A percentile compares a stretch with the other conserved stretches of the same genome.
phyloP scores from a whole-genome alignment of 768 basidiomycete species.

The Boletus rubescentipes region DNA sequence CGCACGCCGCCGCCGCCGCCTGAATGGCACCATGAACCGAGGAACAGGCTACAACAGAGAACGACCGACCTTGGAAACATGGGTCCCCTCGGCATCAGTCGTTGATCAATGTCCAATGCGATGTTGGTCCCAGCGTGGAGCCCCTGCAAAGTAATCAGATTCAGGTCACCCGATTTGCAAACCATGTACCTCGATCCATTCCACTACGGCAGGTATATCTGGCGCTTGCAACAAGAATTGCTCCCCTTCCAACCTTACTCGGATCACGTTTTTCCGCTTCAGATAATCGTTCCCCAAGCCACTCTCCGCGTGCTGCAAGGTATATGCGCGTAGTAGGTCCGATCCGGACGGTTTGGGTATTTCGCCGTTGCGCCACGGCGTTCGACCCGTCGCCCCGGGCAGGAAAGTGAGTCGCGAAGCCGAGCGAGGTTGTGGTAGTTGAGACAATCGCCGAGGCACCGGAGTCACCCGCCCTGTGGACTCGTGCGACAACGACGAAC shows the following conservation, averaged over 20 bases:
- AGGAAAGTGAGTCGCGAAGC: constrained; percentile 26
- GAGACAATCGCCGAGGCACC: constrained; percentile 13
- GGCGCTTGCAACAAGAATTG: constrained; percentile 93
- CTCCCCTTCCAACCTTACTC: constrained; percentile 90
- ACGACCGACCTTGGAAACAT: constrained; percentile 67
- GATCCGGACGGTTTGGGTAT: constrained; percentile 44
- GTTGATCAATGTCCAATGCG: constrained; percentile 86
- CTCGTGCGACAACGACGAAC: constrained; percentile 22
- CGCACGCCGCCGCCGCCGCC: constrained; percentile 31
- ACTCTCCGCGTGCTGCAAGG: constrained; percentile 88
- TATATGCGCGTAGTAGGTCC: constrained; percentile 69
- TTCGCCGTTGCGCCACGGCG: constrained; percentile 19
- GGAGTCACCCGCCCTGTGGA: constrained; percentile 13
- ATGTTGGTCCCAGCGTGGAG: constrained; percentile 93
- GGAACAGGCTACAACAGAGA: not conserved
- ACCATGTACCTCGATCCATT: constrained; percentile 87
- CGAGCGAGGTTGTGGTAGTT: constrained; percentile 13
- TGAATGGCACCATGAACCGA: not conserved
- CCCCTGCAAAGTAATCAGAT: constrained; percentile 45
- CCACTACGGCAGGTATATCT: constrained; percentile 81
- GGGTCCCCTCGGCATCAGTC: constrained; percentile 90
- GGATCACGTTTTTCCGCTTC: constrained; percentile 92
- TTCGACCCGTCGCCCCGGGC: constrained; percentile 15
- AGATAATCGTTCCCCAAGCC: constrained; percentile 93
- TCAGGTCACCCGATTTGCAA: constrained; percentile 1